phyloP scores from a whole-genome alignment of 108 stramenopile genomes.

The Schizochytrium sp. region DNA sequence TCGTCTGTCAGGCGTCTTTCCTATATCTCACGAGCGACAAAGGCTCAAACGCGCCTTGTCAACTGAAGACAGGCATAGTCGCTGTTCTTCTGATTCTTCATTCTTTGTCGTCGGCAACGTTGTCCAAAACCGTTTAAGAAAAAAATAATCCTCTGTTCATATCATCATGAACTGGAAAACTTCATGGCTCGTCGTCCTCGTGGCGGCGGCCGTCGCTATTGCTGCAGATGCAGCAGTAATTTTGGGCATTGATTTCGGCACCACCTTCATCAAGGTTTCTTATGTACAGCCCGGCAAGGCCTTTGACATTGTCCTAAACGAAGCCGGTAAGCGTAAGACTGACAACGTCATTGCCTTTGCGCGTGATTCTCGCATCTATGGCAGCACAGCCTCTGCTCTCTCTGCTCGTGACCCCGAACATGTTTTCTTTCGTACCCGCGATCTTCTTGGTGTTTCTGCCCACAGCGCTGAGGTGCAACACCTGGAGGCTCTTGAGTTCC shows the following conservation, averaged over 20 bases:
- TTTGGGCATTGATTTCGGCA: constrained; percentile 96
- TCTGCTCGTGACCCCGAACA: constrained; percentile 90
- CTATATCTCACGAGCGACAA: too few species aligned
- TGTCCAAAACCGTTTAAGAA: too few species aligned
- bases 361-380: constrained; percentile 90
- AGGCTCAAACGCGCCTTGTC: too few species aligned
- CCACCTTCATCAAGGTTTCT: constrained; percentile 97
- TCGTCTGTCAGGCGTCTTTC: too few species aligned
- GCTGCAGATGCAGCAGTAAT: constrained; percentile 65
- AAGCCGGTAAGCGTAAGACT: constrained; percentile 97
- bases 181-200: constrained; percentile 26
- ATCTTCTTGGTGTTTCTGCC: constrained; percentile 86
- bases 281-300: constrained; percentile 95
- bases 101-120: too few species aligned
- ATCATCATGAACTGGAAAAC: not conserved
- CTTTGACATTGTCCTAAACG: constrained; percentile 92
- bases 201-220: not conserved
- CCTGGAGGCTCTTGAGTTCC: constrained; percentile 60
- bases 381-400: constrained; percentile 88
- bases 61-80: too few species aligned
- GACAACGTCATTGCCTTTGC: constrained; percentile 97
- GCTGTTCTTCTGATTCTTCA: too few species aligned
- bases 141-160: too few species aligned
- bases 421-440: constrained; percentile 83
- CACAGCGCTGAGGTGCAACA: constrained; percentile 85